A percentile compares a stretch with the other conserved stretches of the same genome.
These are phyloP conservation scores for Flammula alnicola DNA, from an alignment of 1,284 basidiomycete genomes.

Conservation along the genomic window DNA sequence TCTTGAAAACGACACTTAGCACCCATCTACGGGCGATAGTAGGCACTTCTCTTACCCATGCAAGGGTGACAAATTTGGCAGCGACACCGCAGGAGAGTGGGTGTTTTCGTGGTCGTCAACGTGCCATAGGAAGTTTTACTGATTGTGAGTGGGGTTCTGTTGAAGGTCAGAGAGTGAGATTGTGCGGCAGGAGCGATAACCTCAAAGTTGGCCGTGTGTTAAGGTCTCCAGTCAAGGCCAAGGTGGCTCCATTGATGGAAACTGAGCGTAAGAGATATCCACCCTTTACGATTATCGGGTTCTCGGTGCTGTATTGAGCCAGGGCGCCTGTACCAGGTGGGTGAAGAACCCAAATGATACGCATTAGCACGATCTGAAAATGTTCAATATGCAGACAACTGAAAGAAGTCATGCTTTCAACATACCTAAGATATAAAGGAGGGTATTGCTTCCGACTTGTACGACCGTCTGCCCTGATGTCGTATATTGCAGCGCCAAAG, in stretches of 20 bases:
- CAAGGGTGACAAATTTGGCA: conserved; percentile 38
- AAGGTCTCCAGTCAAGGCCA: conserved; percentile 47
- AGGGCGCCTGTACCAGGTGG: conserved; percentile 42
- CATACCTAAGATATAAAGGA: conserved; percentile 50
- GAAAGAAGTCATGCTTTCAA: not conserved
- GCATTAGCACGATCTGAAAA: conserved; percentile 48
- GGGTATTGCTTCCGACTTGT: conserved; percentile 39
- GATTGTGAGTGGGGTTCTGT: conserved; percentile 36
- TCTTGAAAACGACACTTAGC: conserved; percentile 24
- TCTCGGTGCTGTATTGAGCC: conserved; percentile 41
- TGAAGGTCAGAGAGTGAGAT: conserved; percentile 44
- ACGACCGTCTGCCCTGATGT: conserved; percentile 51
- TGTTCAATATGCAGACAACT: not conserved
- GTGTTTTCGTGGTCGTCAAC: conserved; percentile 31
- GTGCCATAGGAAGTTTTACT: conserved; percentile 45
- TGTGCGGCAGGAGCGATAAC: conserved; percentile 45
- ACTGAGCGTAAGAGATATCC: conserved; percentile 51
- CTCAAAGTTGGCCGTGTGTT: conserved; percentile 47
- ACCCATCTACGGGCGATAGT: not conserved
- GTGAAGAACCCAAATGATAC: conserved; percentile 54
- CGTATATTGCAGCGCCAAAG: conserved; percentile 46
- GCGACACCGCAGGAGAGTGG: conserved; percentile 35
- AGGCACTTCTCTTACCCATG: conserved; percentile 36
- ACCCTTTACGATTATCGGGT: conserved; percentile 51
- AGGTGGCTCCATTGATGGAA: conserved; percentile 34